Conservation (phyloP, 2,329 filamentous ascomycete species). For the Coniochaeta prunicola region DNA sequence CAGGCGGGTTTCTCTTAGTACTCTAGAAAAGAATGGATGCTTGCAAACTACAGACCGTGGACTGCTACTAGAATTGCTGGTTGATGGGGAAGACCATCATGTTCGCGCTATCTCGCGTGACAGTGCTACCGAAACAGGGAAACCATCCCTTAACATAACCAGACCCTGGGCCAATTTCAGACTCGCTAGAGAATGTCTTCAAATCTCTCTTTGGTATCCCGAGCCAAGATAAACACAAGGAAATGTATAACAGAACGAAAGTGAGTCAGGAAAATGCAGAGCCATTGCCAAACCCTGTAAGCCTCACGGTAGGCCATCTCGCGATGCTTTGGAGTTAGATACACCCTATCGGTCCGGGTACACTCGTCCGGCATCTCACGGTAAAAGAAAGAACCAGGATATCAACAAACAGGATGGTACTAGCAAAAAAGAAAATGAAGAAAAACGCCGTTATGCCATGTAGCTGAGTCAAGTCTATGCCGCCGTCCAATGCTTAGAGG, state of each 20-base stretch:
- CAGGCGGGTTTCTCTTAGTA: not conserved
- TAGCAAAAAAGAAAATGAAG: not conserved
- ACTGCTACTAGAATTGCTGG: not conserved
- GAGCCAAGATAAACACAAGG: not conserved
- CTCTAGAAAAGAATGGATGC: not conserved
- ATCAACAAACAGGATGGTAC: not conserved
- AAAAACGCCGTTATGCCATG: constrained; percentile 2
- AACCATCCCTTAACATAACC: not conserved
- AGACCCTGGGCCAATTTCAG: too few species aligned
- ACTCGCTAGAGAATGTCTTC: not conserved
- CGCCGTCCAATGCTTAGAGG: not conserved
- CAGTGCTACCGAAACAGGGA: not conserved
- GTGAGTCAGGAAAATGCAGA: not conserved
- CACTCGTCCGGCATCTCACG: not conserved
- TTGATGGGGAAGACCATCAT: not conserved
- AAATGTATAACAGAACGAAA: not conserved
- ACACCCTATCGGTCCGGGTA: not conserved
- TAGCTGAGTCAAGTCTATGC: constrained; percentile 3
- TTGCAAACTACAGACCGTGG: not conserved
- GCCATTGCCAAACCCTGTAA: not conserved
- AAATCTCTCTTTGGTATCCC: not conserved
- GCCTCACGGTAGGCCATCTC: not conserved
- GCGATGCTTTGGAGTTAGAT: not conserved
- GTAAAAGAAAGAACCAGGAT: not conserved
- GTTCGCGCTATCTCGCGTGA: not conserved